Evolutionary conservation across 805 yeast species (phyloP).

Genomic region (Yarrowia bubula): DNA sequence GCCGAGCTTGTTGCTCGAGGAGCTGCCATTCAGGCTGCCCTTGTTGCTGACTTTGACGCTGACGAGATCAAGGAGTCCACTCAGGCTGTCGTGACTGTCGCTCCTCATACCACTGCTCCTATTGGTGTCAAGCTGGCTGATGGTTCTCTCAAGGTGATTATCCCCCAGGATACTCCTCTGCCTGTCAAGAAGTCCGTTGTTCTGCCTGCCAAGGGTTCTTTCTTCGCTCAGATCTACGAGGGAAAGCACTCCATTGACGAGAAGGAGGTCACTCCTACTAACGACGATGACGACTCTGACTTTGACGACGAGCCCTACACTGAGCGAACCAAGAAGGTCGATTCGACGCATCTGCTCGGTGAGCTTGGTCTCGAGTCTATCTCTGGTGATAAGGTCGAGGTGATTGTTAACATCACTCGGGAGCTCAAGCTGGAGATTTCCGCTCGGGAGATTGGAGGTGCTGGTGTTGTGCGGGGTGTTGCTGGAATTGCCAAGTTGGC

Average conservation of each 20-base stretch:
- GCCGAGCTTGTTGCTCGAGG: slow-evolving; percentile 89
- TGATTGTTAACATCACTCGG: slow-evolving; percentile 60
- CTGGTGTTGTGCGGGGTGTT: slow-evolving; percentile 35
- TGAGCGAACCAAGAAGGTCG: slow-evolving; percentile 68
- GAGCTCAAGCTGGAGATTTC: slow-evolving; percentile 64
- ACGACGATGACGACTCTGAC: slow-evolving; percentile 49
- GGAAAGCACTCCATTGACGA: slow-evolving; percentile 67
- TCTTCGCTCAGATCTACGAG: slow-evolving; percentile 71
- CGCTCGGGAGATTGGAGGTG: slow-evolving; percentile 42
- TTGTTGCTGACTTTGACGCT: slow-evolving; percentile 73
- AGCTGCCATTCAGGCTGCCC: slow-evolving; percentile 92
- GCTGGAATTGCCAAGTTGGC: slow-evolving; percentile 27
- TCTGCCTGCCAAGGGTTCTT: slow-evolving; percentile 61
- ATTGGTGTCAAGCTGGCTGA: slow-evolving; percentile 78
- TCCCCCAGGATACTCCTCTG: slow-evolving; percentile 81
- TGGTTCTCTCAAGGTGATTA: slow-evolving; percentile 68
- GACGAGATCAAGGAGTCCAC: slow-evolving; percentile 81
- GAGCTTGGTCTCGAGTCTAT: slow-evolving; percentile 73
- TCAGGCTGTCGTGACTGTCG: slow-evolving; percentile 80
- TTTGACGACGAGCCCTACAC: slow-evolving; percentile 91
- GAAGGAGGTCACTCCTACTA: slow-evolving; percentile 60
- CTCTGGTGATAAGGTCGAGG: slow-evolving; percentile 61
- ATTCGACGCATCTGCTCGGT: slow-evolving; percentile 72
- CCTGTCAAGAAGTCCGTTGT: slow-evolving; percentile 79
- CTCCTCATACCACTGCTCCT: slow-evolving; percentile 80